phyloP scores from a whole-genome alignment of 768 basidiomycete genomes.

The Cantharellus anzutake region DNA sequence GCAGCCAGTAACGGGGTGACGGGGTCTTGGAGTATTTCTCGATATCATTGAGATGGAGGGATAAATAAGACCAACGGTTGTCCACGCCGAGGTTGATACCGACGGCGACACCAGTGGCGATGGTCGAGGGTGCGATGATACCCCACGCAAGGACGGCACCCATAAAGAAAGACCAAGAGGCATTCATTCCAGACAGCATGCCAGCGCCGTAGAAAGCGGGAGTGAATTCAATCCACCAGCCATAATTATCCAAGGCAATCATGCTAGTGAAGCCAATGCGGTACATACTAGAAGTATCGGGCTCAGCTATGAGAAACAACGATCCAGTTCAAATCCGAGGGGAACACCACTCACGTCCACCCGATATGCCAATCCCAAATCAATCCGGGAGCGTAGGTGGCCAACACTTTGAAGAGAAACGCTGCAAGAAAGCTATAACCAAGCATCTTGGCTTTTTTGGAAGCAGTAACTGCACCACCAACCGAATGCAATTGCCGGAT shows the following conservation, averaged over 20 bases:
- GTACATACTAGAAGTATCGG: slow-evolving; percentile 17
- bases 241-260: slow-evolving; percentile 38
- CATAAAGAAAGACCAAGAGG: slow-evolving; percentile 21
- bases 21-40: slow-evolving; percentile 23
- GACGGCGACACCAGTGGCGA: slow-evolving; percentile 33
- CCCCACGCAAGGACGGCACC: slow-evolving; percentile 42
- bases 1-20: slow-evolving; percentile 40
- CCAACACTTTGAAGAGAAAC: slow-evolving; percentile 34
- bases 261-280: slow-evolving; percentile 40
- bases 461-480: slow-evolving; percentile 30
- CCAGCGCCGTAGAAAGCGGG: slow-evolving; percentile 15
- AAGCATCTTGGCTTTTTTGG: slow-evolving; percentile 35
- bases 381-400: slow-evolving; percentile 40
- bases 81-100: slow-evolving; percentile 21
- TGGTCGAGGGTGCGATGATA: slow-evolving; percentile 34
- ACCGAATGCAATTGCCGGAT: slow-evolving; percentile 40
- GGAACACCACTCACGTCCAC: slow-evolving; percentile 21
- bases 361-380: slow-evolving; percentile 43
- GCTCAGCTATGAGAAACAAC: not conserved
- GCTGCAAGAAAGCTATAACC: slow-evolving; percentile 27
- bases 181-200: slow-evolving; percentile 10
- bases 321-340: not conserved
- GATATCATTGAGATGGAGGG: slow-evolving; percentile 29
- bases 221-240: slow-evolving; percentile 30
- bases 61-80: slow-evolving; percentile 27